A percentile compares a stretch with the other conserved stretches of the same genome.
Evolutionary conservation across 257 asterid genomes (phyloP).

Genomic region (Primulina huaijiensis): DNA sequence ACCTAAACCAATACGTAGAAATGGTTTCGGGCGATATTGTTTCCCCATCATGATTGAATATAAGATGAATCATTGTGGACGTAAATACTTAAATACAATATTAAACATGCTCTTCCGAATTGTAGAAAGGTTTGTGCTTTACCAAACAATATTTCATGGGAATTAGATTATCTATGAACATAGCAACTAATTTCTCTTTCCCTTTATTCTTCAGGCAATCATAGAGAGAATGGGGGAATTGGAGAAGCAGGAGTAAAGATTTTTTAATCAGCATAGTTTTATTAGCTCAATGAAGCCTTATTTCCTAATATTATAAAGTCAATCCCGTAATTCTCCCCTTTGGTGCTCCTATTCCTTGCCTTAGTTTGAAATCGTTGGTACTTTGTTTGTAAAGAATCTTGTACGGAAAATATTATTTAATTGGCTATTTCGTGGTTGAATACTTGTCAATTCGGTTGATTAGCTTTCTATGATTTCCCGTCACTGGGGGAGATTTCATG

Average conservation of each 20-base stretch:
- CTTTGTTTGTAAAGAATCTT: conserved; percentile 24
- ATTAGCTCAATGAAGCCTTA: conserved; percentile 9
- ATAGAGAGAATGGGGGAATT: conserved; percentile 95
- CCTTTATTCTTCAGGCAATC: conserved; percentile 57
- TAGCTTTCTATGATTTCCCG: not conserved
- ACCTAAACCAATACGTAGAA: not conserved
- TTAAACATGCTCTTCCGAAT: too few species aligned
- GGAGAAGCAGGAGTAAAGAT: conserved; percentile 70
- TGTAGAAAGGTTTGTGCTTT: not conserved
- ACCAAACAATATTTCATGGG: not conserved
- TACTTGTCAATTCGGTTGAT: not conserved
- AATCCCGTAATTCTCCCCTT: not conserved
- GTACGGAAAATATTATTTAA: not conserved
- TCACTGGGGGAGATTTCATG: not conserved
- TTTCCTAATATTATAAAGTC: not conserved
- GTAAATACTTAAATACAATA: not conserved
- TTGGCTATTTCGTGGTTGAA: not conserved
- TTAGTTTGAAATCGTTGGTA: not conserved
- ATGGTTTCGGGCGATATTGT: not conserved
- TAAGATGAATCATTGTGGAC: not conserved
- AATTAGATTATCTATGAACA: not conserved
- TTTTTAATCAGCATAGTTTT: not conserved
- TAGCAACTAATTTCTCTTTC: not conserved
- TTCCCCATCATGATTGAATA: not conserved
- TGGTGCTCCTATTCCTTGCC: not conserved